Conservation (phyloP, 148 eudicot genomes). For the Vaccinium corymbosum region DNA sequence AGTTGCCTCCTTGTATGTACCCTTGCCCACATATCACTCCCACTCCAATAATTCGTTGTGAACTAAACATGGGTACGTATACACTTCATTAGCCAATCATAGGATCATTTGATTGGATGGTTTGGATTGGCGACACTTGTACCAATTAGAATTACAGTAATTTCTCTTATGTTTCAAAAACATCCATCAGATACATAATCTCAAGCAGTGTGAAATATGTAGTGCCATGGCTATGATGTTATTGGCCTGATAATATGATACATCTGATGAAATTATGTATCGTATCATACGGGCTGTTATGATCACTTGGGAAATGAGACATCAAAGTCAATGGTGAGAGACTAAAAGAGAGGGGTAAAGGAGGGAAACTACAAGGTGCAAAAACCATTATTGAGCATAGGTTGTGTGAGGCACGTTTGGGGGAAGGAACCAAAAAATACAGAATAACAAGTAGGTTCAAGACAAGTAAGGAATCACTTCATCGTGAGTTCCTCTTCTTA, state of each 20-base stretch:
- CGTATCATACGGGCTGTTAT: not conserved
- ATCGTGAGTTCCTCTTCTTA: slow-evolving; percentile 13
- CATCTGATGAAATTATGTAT: not conserved
- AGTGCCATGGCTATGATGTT: not conserved
- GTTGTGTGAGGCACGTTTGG: slow-evolving; percentile 27
- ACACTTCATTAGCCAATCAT: slow-evolving; percentile 7
- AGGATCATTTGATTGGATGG: slow-evolving; percentile 7
- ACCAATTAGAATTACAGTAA: not conserved
- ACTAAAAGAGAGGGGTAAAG: not conserved
- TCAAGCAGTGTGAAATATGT: too few species aligned
- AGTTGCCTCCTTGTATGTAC: slow-evolving; percentile 1
- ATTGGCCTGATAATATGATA: not conserved
- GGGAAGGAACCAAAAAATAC: not conserved
- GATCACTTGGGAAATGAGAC: not conserved
- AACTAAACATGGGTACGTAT: not conserved
- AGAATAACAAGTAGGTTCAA: not conserved
- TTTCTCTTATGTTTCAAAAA: not conserved
- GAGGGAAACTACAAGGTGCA: not conserved
- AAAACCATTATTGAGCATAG: slow-evolving; percentile 9
- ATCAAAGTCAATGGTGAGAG: not conserved
- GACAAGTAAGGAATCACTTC: slow-evolving; percentile 20
- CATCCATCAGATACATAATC: too few species aligned
- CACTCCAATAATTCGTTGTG: not conserved
- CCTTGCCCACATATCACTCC: slow-evolving; percentile 1
- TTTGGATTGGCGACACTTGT: not conserved